phyloP scores from a whole-genome alignment of 2,329 filamentous ascomycete species.

The Fusarium stilboides region DNA sequence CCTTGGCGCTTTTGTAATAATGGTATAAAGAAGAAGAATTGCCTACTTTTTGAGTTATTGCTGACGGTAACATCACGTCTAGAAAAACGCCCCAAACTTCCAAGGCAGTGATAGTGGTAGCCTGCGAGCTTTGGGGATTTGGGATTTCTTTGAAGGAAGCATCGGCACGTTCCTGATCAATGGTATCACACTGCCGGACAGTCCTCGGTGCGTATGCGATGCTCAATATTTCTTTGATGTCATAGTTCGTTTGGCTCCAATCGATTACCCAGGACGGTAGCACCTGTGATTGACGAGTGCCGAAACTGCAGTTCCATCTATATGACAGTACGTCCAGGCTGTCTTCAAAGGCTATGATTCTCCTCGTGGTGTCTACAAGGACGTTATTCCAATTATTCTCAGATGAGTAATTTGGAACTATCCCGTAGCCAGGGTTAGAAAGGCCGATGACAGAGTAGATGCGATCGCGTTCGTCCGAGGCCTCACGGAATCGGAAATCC shows the following conservation, averaged over 20 bases:
- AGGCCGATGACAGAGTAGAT: slow-evolving; percentile 16
- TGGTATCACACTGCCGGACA: no score
- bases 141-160: background rate
- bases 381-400: background rate
- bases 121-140: background rate
- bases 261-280: slow-evolving; percentile 19
- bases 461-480: slow-evolving; percentile 5
- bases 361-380: slow-evolving; percentile 1
- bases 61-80: no score
- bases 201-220: no score
- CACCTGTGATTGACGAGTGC: fast-evolving
- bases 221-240: background rate
- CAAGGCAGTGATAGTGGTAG: background rate
- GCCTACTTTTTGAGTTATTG: no score
- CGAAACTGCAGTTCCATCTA: fast-evolving
- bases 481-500: fast-evolving
- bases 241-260: background rate
- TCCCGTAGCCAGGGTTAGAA: background rate
- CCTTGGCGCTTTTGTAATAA: no score
- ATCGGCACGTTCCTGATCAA: background rate
- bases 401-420: slow-evolving; percentile 1
- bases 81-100: background rate
- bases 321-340: background rate
- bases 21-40: no score
- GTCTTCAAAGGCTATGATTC: background rate